A percentile compares a stretch with the other conserved stretches of the same genome.
phyloP scores from a whole-genome alignment of 768 basidiomycete species.

The Trametes sanguinea region DNA sequence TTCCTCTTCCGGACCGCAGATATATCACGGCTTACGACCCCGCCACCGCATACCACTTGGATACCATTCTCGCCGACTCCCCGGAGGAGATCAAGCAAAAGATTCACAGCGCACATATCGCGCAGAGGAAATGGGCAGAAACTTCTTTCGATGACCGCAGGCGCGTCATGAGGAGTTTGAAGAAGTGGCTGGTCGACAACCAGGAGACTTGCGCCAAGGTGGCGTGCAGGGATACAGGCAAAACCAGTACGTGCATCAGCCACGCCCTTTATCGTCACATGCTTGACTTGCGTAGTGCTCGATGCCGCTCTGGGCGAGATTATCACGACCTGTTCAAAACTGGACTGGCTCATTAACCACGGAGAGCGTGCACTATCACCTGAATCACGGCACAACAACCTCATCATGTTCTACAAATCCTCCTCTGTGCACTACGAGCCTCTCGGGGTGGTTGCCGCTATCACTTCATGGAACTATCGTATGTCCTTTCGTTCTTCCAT shows the following conservation, averaged over 20 bases:
- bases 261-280: neutral
- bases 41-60: constrained; percentile 80
- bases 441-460: constrained; percentile 87
- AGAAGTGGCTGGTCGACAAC: constrained; percentile 93
- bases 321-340: constrained; percentile 89
- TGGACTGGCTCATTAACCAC: constrained; percentile 88
- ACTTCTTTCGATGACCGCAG: constrained; percentile 80
- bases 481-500: constrained; percentile 22
- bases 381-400: constrained; percentile 64
- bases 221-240: constrained; percentile 92
- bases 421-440: constrained; percentile 86
- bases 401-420: constrained; percentile 75
- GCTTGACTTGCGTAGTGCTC: constrained; percentile 57
- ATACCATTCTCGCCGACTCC: constrained; percentile 75
- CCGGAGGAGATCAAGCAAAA: constrained; percentile 71
- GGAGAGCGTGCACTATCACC: constrained; percentile 79
- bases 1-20: constrained; percentile 47
- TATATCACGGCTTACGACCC: constrained; percentile 95
- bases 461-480: constrained; percentile 98
- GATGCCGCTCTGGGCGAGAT: constrained; percentile 96
- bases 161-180: constrained; percentile 80
- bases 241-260: constrained; percentile 67
- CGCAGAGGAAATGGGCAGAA: constrained; percentile 72
- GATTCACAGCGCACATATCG: constrained; percentile 61
- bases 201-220: constrained; percentile 84